Evolutionary conservation across 257 asterid species (phyloP).

Genomic region (Anisodus tanguticus): DNA sequence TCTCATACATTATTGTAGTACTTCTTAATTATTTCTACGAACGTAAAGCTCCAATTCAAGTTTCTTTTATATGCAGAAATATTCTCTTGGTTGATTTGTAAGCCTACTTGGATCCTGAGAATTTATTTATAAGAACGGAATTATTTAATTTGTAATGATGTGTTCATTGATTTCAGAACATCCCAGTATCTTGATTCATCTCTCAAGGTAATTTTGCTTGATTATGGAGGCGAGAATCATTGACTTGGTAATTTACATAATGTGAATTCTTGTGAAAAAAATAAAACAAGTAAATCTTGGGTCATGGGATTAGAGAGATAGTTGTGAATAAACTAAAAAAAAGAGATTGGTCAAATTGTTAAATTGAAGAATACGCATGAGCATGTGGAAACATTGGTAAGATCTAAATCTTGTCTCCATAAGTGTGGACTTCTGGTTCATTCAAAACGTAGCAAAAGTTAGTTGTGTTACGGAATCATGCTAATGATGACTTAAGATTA

Average conservation of each 20-base stretch:
- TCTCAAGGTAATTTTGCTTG: neutral
- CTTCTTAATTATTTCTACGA: too few species aligned
- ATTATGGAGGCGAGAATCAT: neutral
- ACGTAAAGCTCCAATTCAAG: too few species aligned
- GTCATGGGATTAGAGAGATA: neutral
- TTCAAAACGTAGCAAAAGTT: conserved; percentile 23
- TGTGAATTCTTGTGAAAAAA: conserved; percentile 20
- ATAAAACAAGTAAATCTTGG: conserved; percentile 8
- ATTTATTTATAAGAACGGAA: too few species aligned
- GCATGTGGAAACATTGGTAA: conserved; percentile 55
- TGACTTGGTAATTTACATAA: neutral
- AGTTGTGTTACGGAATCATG: conserved; percentile 26
- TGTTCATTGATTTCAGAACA: neutral
- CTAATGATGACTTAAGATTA: conserved; percentile 12
- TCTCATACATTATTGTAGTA: too few species aligned
- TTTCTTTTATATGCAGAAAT: too few species aligned
- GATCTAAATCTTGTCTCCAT: conserved; percentile 45
- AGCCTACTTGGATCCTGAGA: too few species aligned
- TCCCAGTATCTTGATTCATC: neutral
- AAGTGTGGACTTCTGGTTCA: conserved; percentile 34
- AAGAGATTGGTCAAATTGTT: neutral
- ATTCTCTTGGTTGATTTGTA: too few species aligned
- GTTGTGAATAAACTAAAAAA: neutral
- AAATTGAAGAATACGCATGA: conserved; percentile 26
- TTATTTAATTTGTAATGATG: too few species aligned